These are phyloP conservation scores for Trametes villosa DNA, from an alignment of 768 basidiomycete species.

Conservation along the genomic window DNA sequence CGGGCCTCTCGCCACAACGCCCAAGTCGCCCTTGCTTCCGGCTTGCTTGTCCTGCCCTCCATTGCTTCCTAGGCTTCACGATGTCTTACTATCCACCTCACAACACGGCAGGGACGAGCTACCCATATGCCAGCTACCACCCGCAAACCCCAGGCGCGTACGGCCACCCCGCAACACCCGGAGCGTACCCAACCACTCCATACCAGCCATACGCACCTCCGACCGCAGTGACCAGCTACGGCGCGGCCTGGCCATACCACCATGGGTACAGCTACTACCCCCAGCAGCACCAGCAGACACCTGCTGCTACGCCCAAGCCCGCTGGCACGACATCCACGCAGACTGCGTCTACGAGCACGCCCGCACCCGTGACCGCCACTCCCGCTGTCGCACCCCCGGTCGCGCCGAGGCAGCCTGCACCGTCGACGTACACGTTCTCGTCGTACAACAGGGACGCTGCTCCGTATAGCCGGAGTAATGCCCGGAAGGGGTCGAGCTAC, in stretches of 20 bases:
- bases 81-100: constrained; percentile 44
- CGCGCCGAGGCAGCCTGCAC: constrained; percentile 36
- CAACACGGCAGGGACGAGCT: constrained; percentile 52
- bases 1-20: background rate
- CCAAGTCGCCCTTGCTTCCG: background rate
- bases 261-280: constrained; percentile 58
- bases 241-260: constrained; percentile 63
- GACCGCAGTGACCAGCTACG: constrained; percentile 70
- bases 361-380: constrained; percentile 16
- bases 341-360: constrained; percentile 34
- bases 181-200: constrained; percentile 32
- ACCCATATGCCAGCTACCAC: constrained; percentile 67
- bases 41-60: background rate
- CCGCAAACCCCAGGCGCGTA: constrained; percentile 28
- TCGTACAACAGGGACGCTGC: constrained; percentile 54
- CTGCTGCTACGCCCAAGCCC: constrained; percentile 25
- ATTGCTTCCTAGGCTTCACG: background rate
- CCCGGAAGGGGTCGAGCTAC: constrained; percentile 67
- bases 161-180: constrained; percentile 18
- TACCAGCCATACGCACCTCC: constrained; percentile 50
- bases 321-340: constrained; percentile 32
- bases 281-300: constrained; percentile 32
- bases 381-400: constrained; percentile 21
- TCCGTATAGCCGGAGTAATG: constrained; percentile 49
- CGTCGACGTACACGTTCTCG: constrained; percentile 57